Evolutionary conservation across 176 grass and related monocot genomes (phyloP).

Genomic region (Lolium rigidum): DNA sequence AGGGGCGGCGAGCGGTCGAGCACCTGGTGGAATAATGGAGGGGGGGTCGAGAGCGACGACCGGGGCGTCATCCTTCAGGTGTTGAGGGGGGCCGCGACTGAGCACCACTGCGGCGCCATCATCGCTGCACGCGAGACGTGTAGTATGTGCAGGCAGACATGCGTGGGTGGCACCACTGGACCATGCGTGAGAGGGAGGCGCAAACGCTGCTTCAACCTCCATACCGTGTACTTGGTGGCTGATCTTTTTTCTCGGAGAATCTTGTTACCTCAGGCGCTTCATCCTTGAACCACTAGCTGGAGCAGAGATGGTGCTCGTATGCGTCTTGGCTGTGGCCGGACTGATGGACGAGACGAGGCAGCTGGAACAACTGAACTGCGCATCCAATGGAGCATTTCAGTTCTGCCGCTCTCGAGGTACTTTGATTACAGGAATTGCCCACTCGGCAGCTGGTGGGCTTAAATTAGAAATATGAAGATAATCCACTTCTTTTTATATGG

Average conservation of each 20-base stretch:
- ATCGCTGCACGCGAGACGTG: background rate
- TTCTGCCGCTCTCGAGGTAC: background rate
- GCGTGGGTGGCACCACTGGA: background rate
- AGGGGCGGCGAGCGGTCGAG: background rate
- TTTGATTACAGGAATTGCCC: background rate
- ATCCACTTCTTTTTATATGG: background rate
- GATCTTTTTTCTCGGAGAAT: background rate
- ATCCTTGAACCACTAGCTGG: background rate
- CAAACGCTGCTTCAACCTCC: background rate
- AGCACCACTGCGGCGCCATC: background rate
- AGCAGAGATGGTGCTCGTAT: background rate
- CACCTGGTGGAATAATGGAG: slow-evolving; percentile 33
- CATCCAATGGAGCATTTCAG: background rate
- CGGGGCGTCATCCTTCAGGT: background rate
- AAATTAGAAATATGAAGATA: background rate
- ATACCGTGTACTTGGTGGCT: background rate
- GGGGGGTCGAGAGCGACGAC: slow-evolving; percentile 8
- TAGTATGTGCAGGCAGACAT: background rate
- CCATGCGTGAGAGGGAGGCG: background rate
- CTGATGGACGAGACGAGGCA: background rate
- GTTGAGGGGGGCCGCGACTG: background rate
- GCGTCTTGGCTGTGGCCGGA: background rate
- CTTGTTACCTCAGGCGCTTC: background rate
- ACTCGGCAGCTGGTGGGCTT: background rate
- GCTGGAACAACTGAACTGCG: background rate